Percentiles rank a stretch among this genome's conserved stretches.
These are phyloP conservation scores for Curvularia hawaiiensis DNA, from an alignment of 2,329 filamentous ascomycete species.

Conservation along the genomic window DNA sequence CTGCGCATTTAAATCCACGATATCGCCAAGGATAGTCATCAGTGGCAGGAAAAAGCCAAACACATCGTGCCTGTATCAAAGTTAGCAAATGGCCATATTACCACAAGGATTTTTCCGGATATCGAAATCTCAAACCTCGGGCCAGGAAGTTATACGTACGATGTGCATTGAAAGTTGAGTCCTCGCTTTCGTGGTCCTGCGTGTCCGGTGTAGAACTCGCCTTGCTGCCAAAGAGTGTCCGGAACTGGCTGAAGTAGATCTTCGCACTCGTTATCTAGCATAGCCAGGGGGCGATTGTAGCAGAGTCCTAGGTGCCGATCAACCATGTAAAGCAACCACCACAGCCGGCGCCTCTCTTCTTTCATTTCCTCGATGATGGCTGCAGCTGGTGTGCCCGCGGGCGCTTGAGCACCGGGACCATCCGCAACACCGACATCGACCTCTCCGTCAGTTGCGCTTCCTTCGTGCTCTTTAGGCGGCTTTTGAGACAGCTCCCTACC, in stretches of 20 bases:
- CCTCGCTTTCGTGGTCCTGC: conserved; percentile 58
- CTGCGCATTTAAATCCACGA: conserved; percentile 87
- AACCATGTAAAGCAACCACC: conserved; percentile 92
- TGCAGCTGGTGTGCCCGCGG: conserved; percentile 39
- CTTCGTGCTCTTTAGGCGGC: conserved; percentile 42
- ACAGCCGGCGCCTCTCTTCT: conserved; percentile 85
- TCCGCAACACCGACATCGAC: conserved; percentile 44
- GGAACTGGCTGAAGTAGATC: conserved; percentile 82
- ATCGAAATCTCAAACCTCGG: neutral
- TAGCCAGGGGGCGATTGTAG: conserved; percentile 85
- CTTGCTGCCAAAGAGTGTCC: conserved; percentile 82
- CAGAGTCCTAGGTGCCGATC: conserved; percentile 84
- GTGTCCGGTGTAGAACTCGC: conserved; percentile 68
- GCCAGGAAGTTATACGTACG: conserved; percentile 42
- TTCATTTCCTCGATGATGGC: conserved; percentile 57
- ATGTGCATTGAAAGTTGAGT: conserved; percentile 79
- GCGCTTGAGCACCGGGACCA: conserved; percentile 32
- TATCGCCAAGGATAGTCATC: conserved; percentile 92
- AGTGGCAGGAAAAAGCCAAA: conserved; percentile 91
- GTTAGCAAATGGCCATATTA: conserved; percentile 8
- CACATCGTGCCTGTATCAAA: conserved; percentile 66
- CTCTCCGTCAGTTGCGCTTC: conserved; percentile 43
- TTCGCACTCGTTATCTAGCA: conserved; percentile 83
- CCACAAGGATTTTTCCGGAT: neutral
- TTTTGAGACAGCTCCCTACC: conserved; percentile 80